Evolutionary conservation across 2,329 filamentous ascomycete species (phyloP), one percentile per base, ranked within the genome.

Genomic region (Venturia oleaginea): DNA sequence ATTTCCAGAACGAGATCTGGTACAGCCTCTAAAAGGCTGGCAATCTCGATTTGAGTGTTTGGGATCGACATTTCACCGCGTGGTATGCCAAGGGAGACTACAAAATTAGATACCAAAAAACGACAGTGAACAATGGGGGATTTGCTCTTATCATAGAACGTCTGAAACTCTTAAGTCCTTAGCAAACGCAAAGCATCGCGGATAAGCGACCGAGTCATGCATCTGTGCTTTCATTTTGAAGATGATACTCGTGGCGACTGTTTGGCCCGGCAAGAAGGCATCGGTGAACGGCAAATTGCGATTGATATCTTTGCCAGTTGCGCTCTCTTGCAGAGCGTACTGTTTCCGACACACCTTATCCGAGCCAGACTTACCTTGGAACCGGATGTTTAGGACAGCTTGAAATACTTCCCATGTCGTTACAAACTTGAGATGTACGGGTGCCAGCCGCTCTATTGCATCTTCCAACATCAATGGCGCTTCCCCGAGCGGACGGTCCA

Each of bases 391-490:
- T 22, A 66, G 17, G 27, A 66, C 63, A 4, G 62, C 54, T 19
- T 64, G 8, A 27, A 66, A 62, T 19, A 63, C 62, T 22, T 57
- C 63, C 65, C 65, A 66, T 15, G 62, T 62, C 15, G 24, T 59
- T 17, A 66, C 37, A 42, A 66, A 65, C 17, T 46, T 38, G 11
- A 65, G 37, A 46, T 64, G 62, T 10, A 66, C 63, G 30, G 65
- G 65, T 32, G 48, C 40, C 38, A 57, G 32, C 2, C 65, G 57
- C 34, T 63, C 65, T n/a, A 66, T 65, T n/a, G 59, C 17, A 37
- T 66, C 65, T 46, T 66, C 65, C 3, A 66, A 57, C 1, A 61
- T 57, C 3, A 64, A 66, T 1, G 59, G 34, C 7, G 62, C 62
- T 40, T 64, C 62, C 13, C 15, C 2, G n/a, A 66, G 57, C 5